Conservation (phyloP, 1,139 yeast genomes). For the Lizanozyma gosingica region DNA sequence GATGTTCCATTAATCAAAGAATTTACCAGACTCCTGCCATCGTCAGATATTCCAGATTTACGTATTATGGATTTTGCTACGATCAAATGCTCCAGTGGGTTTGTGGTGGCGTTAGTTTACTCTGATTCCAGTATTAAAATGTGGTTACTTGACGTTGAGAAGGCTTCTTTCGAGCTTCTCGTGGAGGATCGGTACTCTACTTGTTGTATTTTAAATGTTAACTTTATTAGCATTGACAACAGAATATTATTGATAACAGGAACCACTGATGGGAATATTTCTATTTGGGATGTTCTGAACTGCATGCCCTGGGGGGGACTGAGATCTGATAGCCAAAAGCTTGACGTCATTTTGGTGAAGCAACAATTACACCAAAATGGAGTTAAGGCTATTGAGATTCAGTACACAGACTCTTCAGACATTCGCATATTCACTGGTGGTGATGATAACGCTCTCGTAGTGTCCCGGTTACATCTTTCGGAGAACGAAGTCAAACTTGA, state of each 20-base stretch:
- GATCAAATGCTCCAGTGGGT: slow-evolving; percentile 20
- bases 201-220: slow-evolving; percentile 66
- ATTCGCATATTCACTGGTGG: slow-evolving; percentile 66
- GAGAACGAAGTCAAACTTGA: slow-evolving; percentile 11
- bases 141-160: slow-evolving; percentile 41
- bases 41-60: slow-evolving; percentile 61
- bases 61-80: slow-evolving; percentile 80
- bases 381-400: slow-evolving; percentile 43
- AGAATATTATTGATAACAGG: slow-evolving; percentile 40
- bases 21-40: slow-evolving; percentile 38
- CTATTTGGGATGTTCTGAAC: slow-evolving; percentile 46
- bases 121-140: slow-evolving; percentile 74
- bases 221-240: slow-evolving; percentile 26
- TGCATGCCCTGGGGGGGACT: background rate
- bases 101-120: slow-evolving; percentile 60
- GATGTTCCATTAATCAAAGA: slow-evolving; percentile 36
- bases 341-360: slow-evolving; percentile 24
- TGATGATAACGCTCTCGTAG: slow-evolving; percentile 73
- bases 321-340: slow-evolving; percentile 3
- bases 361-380: slow-evolving; percentile 78
- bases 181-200: slow-evolving; percentile 50
- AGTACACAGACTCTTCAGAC: slow-evolving; percentile 10
- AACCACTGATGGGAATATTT: slow-evolving; percentile 77
- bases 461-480: slow-evolving; percentile 27
- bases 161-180: slow-evolving; percentile 32